A percentile compares a stretch with the other conserved stretches of the same genome.
Evolutionary conservation across 2,329 filamentous ascomycete genomes (phyloP).

Genomic region (Chaetomium olivaceum): DNA sequence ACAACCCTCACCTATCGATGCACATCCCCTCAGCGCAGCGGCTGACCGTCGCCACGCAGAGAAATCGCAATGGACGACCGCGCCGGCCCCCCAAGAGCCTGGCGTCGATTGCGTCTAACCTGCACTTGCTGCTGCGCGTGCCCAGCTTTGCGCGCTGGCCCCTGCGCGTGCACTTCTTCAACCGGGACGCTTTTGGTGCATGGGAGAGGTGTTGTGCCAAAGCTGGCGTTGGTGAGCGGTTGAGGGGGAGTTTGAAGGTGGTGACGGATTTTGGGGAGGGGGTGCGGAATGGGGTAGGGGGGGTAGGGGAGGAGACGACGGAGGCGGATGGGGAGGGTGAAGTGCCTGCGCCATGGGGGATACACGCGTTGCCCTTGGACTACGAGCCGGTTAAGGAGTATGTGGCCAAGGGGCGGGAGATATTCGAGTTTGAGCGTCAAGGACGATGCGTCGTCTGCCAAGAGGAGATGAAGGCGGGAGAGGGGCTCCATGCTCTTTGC

Average conservation of each 20-base stretch:
- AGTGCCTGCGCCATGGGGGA: conserved; percentile 43
- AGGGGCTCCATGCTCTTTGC: conserved; percentile 60
- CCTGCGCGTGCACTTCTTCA: conserved; percentile 76
- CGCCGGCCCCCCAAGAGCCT: conserved; percentile 61
- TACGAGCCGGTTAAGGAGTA: conserved; percentile 56
- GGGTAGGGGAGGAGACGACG: conserved; percentile 2
- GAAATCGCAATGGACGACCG: conserved; percentile 56
- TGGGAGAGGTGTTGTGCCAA: conserved; percentile 65
- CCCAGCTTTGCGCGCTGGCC: conserved; percentile 83
- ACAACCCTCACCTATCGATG: conserved; percentile 76
- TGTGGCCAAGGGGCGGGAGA: conserved; percentile 55
- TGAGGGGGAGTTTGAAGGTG: conserved; percentile 54
- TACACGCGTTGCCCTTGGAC: conserved; percentile 56
- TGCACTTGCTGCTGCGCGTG: conserved; percentile 78
- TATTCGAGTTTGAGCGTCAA: conserved; percentile 58
- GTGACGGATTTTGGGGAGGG: conserved; percentile 54
- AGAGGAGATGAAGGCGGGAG: conserved; percentile 46
- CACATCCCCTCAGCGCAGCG: conserved; percentile 70
- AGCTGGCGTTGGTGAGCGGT: conserved; percentile 47
- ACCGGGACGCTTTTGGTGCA: conserved; percentile 63
- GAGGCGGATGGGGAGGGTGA: not conserved
- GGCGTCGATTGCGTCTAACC: conserved; percentile 70
- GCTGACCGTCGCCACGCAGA: conserved; percentile 54
- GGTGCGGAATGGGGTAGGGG: conserved; percentile 13
- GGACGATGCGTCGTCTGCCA: conserved; percentile 57